Percentiles rank a stretch among this genome's conserved stretches.
Conservation (phyloP, 176 grass and related monocot genomes). For the Olyra latifolia region DNA sequence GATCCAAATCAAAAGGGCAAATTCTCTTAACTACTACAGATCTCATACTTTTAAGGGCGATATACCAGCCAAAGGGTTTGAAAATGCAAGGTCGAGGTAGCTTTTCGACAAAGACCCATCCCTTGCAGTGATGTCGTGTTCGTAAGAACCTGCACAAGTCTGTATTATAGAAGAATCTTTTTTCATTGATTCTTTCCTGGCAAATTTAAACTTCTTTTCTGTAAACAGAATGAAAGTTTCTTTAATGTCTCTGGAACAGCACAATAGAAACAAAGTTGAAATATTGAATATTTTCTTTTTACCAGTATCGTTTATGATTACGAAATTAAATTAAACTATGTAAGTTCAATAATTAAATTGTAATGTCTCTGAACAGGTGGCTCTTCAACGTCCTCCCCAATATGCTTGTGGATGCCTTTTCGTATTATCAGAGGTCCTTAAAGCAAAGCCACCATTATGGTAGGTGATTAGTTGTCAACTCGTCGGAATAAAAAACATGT, state of each 20-base stretch:
- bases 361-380: constrained; percentile 59
- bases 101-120: neutral
- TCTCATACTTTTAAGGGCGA: neutral
- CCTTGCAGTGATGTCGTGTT: neutral
- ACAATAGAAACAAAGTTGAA: constrained; percentile 6
- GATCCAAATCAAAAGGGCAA: neutral
- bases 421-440: constrained; percentile 87
- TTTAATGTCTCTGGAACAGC: neutral
- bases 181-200: neutral
- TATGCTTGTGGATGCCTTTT: constrained; percentile 95
- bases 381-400: constrained; percentile 88
- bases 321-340: neutral
- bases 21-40: neutral
- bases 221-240: neutral
- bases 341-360: constrained; percentile 9
- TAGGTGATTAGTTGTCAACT: constrained; percentile 39
- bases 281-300: constrained; percentile 25
- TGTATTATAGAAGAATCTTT: neutral
- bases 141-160: neutral
- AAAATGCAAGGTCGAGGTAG: neutral
- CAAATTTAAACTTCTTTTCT: too few species aligned
- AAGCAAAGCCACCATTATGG: constrained; percentile 81
- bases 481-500: neutral
- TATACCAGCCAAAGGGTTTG: neutral
- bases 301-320: neutral